These are phyloP conservation scores for Kodamaea leandrae DNA, from an alignment of 805 yeast genomes.

Conservation along the genomic window DNA sequence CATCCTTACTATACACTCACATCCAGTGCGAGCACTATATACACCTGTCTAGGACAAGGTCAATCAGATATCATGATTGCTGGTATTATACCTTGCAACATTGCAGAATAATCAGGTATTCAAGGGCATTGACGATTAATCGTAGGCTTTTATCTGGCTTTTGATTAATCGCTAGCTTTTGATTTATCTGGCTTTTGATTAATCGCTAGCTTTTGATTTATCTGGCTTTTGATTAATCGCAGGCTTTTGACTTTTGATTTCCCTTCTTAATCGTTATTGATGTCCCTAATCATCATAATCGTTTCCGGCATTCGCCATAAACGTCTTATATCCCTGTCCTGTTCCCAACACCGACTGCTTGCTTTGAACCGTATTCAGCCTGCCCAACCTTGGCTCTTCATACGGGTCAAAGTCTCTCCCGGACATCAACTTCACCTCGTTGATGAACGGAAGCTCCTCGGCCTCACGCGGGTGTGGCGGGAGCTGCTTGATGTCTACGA, in stretches of 20 bases:
- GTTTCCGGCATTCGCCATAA: constrained; percentile 29
- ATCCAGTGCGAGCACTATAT: neutral
- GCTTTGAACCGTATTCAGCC: constrained; percentile 32
- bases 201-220: too few relatives aligned
- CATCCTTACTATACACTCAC: neutral
- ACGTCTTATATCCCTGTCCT: constrained; percentile 36
- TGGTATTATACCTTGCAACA: too few relatives aligned
- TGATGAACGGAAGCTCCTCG: constrained; percentile 37
- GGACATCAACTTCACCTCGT: constrained; percentile 27
- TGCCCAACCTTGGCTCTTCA: constrained; percentile 5
- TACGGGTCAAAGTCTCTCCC: constrained; percentile 2
- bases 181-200: too few relatives aligned
- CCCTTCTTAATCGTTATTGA: neutral
- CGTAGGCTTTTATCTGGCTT: too few relatives aligned
- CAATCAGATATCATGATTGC: too few relatives aligned
- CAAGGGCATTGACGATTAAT: too few relatives aligned
- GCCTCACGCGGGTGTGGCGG: constrained; percentile 20
- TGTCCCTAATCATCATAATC: constrained; percentile 8
- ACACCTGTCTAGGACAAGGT: too few relatives aligned
- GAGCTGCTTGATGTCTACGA: constrained; percentile 13
- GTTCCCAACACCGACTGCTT: constrained; percentile 40
- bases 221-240: too few relatives aligned
- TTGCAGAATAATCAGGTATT: too few relatives aligned
- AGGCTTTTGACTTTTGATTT: neutral
- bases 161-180: too few relatives aligned